Evolutionary conservation across 2,329 filamentous ascomycete species (phyloP).

Genomic region (Volutella citrinella): DNA sequence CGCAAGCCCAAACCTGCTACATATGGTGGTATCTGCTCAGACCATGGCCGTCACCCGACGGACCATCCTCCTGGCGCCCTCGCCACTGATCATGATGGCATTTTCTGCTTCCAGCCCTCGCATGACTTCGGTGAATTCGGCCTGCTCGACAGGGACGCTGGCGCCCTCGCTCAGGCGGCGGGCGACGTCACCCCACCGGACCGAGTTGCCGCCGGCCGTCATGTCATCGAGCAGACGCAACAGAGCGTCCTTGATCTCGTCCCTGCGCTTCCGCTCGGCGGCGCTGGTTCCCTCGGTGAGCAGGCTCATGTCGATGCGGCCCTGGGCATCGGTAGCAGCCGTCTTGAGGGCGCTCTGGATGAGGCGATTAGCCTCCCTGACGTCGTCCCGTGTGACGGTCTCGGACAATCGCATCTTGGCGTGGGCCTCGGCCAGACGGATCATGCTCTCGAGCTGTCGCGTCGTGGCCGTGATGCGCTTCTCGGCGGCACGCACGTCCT

Average conservation of each 20-base stretch:
- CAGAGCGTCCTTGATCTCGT: conserved; percentile 80
- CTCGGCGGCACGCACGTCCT: conserved; percentile 81
- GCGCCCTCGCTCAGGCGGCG: conserved; percentile 69
- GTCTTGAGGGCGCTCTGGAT: conserved; percentile 96
- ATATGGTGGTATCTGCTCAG: too few species aligned
- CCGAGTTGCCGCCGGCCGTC: conserved; percentile 62
- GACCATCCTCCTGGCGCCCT: conserved; percentile 79
- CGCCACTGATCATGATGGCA: conserved; percentile 73
- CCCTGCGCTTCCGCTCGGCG: conserved; percentile 76
- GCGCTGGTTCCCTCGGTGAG: conserved; percentile 92
- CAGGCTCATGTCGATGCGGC: conserved; percentile 94
- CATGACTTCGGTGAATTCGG: conserved; percentile 82
- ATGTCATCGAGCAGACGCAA: conserved; percentile 77
- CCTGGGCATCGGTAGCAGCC: conserved; percentile 89
- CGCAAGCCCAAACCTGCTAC: too few species aligned
- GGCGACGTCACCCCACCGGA: conserved; percentile 76
- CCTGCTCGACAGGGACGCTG: conserved; percentile 67
- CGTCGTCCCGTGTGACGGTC: conserved; percentile 76
- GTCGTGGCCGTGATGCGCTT: conserved; percentile 98
- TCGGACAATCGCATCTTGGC: conserved; percentile 90
- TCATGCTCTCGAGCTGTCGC: conserved; percentile 96
- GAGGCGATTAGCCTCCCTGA: conserved; percentile 84
- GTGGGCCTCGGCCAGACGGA: conserved; percentile 91
- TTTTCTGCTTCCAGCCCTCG: conserved; percentile 82
- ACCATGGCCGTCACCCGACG: conserved; percentile 64